These are phyloP conservation scores for Aspergillaceae sp. DNA, from an alignment of 2,329 filamentous ascomycete genomes.

Conservation along the genomic window DNA sequence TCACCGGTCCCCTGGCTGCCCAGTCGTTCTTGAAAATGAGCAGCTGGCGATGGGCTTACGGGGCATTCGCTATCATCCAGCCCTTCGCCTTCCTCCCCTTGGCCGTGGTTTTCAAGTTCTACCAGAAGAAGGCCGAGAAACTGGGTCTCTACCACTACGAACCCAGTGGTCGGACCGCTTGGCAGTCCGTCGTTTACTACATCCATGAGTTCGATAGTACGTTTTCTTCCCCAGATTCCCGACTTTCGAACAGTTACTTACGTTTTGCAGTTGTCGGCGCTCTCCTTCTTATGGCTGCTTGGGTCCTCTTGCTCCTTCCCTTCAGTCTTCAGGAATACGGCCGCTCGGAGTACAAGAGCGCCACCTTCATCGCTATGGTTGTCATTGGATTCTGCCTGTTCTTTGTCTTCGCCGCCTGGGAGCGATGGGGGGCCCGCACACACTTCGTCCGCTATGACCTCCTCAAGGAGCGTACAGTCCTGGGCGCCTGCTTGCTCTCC, in stretches of 20 bases:
- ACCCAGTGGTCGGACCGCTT: conserved; percentile 38
- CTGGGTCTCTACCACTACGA: conserved; percentile 42
- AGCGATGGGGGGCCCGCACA: conserved; percentile 44
- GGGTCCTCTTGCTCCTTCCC: conserved; percentile 57
- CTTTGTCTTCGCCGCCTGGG: conserved; percentile 47
- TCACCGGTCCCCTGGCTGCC: conserved; percentile 46
- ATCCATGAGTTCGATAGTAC: conserved; percentile 54
- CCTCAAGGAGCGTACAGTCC: conserved; percentile 41
- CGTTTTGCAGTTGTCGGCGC: conserved; percentile 45
- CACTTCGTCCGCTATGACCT: conserved; percentile 50
- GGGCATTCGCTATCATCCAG: conserved; percentile 52
- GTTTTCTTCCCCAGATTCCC: not conserved
- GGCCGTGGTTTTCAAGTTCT: conserved; percentile 45
- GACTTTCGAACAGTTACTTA: not conserved
- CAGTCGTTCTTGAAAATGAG: conserved; percentile 41
- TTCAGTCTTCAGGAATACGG: conserved; percentile 48
- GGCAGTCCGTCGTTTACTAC: conserved; percentile 47
- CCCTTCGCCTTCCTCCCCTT: conserved; percentile 50
- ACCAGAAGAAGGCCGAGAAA: conserved; percentile 50
- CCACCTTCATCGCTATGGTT: conserved; percentile 43
- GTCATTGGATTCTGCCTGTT: conserved; percentile 49
- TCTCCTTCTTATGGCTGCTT: conserved; percentile 52
- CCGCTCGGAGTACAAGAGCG: conserved; percentile 35
- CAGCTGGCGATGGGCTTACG: conserved; percentile 57
- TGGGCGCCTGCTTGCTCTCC: conserved; percentile 45